Percentiles rank a stretch among this genome's conserved stretches.
Evolutionary conservation across 768 basidiomycete genomes (phyloP).

Genomic region (Cystoderma amianthinum): DNA sequence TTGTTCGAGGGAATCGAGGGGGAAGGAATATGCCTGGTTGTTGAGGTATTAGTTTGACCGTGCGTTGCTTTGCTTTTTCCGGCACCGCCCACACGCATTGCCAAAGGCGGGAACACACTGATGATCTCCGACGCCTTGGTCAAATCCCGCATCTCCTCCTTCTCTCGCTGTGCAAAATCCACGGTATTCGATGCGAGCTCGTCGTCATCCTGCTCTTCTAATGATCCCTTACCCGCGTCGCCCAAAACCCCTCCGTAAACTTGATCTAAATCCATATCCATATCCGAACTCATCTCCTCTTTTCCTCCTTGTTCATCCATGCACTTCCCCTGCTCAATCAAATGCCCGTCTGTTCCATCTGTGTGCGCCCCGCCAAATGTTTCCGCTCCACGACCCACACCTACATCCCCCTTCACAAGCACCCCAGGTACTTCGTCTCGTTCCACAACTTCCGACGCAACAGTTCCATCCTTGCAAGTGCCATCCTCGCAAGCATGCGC

Average conservation of each 20-base stretch:
- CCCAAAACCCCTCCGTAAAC: too few relatives aligned
- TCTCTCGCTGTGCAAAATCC: slow-evolving; percentile 78
- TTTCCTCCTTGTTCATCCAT: slow-evolving; percentile 10
- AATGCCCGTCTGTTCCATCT: slow-evolving; percentile 32
- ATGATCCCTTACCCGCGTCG: neutral
- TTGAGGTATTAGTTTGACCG: slow-evolving; percentile 3
- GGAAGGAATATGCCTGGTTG: slow-evolving; percentile 3
- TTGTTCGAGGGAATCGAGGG: neutral
- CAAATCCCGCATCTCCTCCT: slow-evolving; percentile 85
- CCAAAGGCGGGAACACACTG: slow-evolving; percentile 25
- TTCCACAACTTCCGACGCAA: too few relatives aligned
- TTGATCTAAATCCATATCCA: slow-evolving; percentile 8
- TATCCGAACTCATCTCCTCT: slow-evolving; percentile 7
- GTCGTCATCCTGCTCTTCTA: slow-evolving; percentile 5
- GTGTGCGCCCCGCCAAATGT: slow-evolving; percentile 25
- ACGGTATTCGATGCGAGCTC: slow-evolving; percentile 49
- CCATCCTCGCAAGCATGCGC: too few relatives aligned
- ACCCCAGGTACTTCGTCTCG: too few relatives aligned
- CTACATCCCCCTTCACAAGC: neutral
- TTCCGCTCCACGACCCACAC: neutral
- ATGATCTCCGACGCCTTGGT: slow-evolving; percentile 80
- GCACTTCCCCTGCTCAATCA: slow-evolving; percentile 18
- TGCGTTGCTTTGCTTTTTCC: slow-evolving; percentile 4
- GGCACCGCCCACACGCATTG: slow-evolving; percentile 4
- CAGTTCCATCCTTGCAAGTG: slow-evolving; percentile 1